phyloP scores from a whole-genome alignment of 2,329 filamentous ascomycete genomes.

The Phialophora verrucosa region DNA sequence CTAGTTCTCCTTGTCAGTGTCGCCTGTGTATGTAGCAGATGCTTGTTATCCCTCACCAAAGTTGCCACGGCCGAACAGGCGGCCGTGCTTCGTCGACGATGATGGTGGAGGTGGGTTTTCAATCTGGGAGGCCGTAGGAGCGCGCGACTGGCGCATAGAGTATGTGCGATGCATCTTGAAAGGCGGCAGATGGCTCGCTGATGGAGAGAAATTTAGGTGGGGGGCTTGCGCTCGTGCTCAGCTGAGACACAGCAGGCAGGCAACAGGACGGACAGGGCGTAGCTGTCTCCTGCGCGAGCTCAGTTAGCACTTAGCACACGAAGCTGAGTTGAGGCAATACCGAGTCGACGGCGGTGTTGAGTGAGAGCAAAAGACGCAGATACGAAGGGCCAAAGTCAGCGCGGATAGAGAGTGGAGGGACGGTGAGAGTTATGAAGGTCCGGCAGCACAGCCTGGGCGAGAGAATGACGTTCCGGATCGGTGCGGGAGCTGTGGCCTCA shows the following conservation, averaged over 20 bases:
- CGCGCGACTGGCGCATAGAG: slow-evolving; percentile 96
- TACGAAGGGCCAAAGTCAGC: slow-evolving; percentile 13
- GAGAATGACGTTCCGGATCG: slow-evolving; percentile 15
- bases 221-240: slow-evolving; percentile 15
- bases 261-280: not conserved
- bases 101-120: slow-evolving; percentile 92
- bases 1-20: slow-evolving; percentile 48
- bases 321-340: not conserved
- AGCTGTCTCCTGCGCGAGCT: not conserved
- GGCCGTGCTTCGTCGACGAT: slow-evolving; percentile 87
- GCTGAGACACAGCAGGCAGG: slow-evolving; percentile 4
- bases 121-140: slow-evolving; percentile 87
- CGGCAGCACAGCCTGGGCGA: not conserved
- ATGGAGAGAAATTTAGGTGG: slow-evolving; percentile 8
- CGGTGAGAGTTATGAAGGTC: not conserved
- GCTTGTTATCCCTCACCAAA: slow-evolving; percentile 68
- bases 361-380: not conserved
- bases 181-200: slow-evolving; percentile 7
- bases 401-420: slow-evolving; percentile 1
- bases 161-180: slow-evolving; percentile 92
- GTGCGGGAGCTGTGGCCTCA: slow-evolving; percentile 17
- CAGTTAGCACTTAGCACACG: not conserved
- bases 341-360: not conserved
- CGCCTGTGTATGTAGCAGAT: slow-evolving; percentile 3
- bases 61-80: slow-evolving; percentile 84